phyloP scores from a whole-genome alignment of 179 eudicot species.

The Camellia oleifera region DNA sequence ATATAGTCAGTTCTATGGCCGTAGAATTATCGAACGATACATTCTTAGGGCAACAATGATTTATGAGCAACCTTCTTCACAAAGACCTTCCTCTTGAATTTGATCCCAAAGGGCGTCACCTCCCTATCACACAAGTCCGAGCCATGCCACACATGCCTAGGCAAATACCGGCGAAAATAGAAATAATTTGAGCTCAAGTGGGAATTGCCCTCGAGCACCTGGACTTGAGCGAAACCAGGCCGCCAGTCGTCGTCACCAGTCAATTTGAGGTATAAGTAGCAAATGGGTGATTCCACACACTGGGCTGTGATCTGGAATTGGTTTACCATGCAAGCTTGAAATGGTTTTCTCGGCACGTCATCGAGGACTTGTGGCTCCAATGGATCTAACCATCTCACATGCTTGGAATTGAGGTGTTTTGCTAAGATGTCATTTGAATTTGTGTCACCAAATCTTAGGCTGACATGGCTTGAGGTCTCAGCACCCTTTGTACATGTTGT shows the following conservation, averaged over 20 bases:
- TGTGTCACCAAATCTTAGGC: constrained; percentile 56
- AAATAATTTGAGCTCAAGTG: constrained; percentile 43
- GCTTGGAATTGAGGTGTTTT: constrained; percentile 43
- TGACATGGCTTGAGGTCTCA: constrained; percentile 42
- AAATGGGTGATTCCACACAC: constrained; percentile 48
- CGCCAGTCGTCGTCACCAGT: constrained; percentile 53
- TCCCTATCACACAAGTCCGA: constrained; percentile 45
- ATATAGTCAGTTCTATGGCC: too few species aligned
- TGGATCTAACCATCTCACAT: constrained; percentile 46
- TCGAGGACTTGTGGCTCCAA: constrained; percentile 44
- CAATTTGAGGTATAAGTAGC: constrained; percentile 55
- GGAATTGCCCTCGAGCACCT: constrained; percentile 24
- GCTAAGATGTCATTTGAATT: constrained; percentile 46
- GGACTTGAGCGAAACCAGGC: constrained; percentile 60
- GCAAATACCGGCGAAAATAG: constrained; percentile 46
- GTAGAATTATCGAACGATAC: background rate
- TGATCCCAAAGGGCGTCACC: constrained; percentile 51
- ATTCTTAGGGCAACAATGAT: background rate
- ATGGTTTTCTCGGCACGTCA: constrained; percentile 51
- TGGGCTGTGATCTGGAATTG: constrained; percentile 44
- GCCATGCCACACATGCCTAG: constrained; percentile 59
- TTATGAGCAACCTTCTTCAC: constrained; percentile 1
- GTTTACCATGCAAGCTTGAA: constrained; percentile 60
- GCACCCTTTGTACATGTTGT: constrained; percentile 57
- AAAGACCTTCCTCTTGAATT: constrained; percentile 38